phyloP scores from a whole-genome alignment of 768 basidiomycete genomes.

The Polyporus arcularius region DNA sequence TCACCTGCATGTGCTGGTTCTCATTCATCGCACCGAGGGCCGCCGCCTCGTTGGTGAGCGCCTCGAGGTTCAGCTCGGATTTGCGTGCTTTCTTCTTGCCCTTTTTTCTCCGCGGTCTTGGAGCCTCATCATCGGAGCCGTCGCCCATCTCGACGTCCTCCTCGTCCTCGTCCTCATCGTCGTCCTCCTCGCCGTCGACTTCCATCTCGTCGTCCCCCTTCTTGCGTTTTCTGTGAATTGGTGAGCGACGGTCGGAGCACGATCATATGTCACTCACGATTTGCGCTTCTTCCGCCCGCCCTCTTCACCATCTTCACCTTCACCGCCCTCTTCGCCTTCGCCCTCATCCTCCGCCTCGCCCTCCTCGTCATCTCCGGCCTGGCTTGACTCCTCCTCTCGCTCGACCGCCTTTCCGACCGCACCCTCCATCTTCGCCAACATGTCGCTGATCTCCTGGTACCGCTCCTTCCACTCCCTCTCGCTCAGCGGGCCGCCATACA shows the following conservation, averaged over 20 bases:
- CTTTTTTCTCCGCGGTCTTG: slow-evolving; percentile 22
- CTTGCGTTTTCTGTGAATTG: neutral
- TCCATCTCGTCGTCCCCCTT: slow-evolving; percentile 56
- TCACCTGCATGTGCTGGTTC: slow-evolving; percentile 63
- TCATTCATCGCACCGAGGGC: slow-evolving; percentile 69
- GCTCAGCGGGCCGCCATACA: slow-evolving; percentile 82
- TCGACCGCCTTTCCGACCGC: slow-evolving; percentile 63
- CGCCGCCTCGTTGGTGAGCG: slow-evolving; percentile 69
- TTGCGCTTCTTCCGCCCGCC: slow-evolving; percentile 18
- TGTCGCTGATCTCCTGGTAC: slow-evolving; percentile 59
- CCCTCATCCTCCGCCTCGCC: slow-evolving; percentile 13
- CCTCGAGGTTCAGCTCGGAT: slow-evolving; percentile 70
- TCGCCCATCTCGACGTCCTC: slow-evolving; percentile 36
- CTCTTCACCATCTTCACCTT: slow-evolving; percentile 9
- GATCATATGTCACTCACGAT: slow-evolving; percentile 6
- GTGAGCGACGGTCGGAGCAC: neutral
- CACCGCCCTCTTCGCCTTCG: slow-evolving; percentile 28
- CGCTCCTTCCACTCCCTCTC: slow-evolving; percentile 71
- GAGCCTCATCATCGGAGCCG: slow-evolving; percentile 35
- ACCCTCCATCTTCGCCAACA: slow-evolving; percentile 73
- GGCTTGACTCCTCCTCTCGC: slow-evolving; percentile 31
- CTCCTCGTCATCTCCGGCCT: slow-evolving; percentile 31
- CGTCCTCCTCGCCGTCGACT: slow-evolving; percentile 38
- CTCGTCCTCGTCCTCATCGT: slow-evolving; percentile 39
- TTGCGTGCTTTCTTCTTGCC: slow-evolving; percentile 55